These are phyloP conservation scores for Capsella bursapastoris DNA, from an alignment of 345 rosid genomes.

Conservation along the genomic window DNA sequence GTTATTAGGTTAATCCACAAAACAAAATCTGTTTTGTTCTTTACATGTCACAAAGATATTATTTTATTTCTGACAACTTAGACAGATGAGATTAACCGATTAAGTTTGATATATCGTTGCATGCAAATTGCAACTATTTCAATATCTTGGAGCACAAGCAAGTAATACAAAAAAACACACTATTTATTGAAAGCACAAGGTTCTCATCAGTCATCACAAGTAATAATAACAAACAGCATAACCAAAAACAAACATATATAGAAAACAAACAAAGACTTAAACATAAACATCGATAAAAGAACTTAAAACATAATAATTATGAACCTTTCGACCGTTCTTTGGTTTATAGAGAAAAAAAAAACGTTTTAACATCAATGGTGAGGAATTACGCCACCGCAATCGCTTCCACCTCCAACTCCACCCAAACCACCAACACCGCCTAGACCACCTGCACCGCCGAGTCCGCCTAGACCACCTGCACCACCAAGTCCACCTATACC, in stretches of 20 bases:
- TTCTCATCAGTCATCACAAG: background rate
- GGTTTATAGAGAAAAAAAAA: background rate
- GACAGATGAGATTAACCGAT: background rate
- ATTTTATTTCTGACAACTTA: background rate
- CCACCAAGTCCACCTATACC: slow-evolving; percentile 50
- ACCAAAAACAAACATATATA: slow-evolving; percentile 11
- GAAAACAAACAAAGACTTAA: slow-evolving; percentile 25
- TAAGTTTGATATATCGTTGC: slow-evolving; percentile 12
- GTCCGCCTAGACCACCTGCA: slow-evolving; percentile 41
- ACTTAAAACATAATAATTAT: slow-evolving; percentile 2
- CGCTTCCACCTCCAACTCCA: slow-evolving; percentile 48
- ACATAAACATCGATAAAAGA: slow-evolving; percentile 14
- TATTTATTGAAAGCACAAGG: slow-evolving; percentile 36
- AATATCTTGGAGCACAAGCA: slow-evolving; percentile 31
- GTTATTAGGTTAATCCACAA: background rate
- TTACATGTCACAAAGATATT: background rate
- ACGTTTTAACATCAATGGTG: slow-evolving; percentile 28
- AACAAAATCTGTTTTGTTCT: too few species aligned
- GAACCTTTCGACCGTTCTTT: slow-evolving; percentile 12
- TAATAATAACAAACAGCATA: slow-evolving; percentile 32
- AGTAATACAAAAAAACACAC: background rate
- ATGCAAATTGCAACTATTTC: slow-evolving; percentile 4
- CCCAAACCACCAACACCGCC: slow-evolving; percentile 44
- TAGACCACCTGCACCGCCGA: slow-evolving; percentile 47
- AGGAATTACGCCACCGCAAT: slow-evolving; percentile 41